Evolutionary conservation across 768 basidiomycete genomes (phyloP).

Genomic region (Calocybe cyanea): DNA sequence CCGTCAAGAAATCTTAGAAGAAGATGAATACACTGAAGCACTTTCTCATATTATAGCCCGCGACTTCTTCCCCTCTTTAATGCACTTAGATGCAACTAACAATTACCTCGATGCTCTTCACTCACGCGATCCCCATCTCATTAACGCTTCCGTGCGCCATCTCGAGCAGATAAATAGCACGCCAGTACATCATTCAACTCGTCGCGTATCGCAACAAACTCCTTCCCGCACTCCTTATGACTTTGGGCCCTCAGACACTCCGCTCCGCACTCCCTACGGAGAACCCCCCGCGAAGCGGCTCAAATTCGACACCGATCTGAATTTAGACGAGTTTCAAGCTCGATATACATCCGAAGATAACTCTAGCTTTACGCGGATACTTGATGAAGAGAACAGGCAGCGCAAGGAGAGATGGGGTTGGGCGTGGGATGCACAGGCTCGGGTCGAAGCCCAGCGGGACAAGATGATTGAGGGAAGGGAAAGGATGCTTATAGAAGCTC

Average conservation of each 20-base stretch:
- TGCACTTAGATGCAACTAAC: constrained; percentile 86
- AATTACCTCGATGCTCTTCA: constrained; percentile 78
- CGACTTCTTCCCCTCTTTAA: constrained; percentile 95
- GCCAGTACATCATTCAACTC: constrained; percentile 34
- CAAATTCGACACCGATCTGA: constrained; percentile 58
- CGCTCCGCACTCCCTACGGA: constrained; percentile 41
- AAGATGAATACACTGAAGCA: constrained; percentile 92
- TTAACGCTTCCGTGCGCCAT: constrained; percentile 70
- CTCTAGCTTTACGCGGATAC: constrained; percentile 89
- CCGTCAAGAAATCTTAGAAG: constrained; percentile 70
- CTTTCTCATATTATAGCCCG: constrained; percentile 91
- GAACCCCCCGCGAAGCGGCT: constrained; percentile 52
- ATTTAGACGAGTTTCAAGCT: constrained; percentile 85
- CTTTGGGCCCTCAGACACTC: constrained; percentile 60
- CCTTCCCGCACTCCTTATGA: constrained; percentile 69
- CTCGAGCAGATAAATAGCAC: constrained; percentile 61
- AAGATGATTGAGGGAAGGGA: constrained; percentile 68
- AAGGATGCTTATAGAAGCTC: constrained; percentile 68
- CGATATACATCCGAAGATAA: constrained; percentile 97
- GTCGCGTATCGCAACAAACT: constrained; percentile 29
- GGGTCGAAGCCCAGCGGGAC: constrained; percentile 64
- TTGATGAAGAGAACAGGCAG: constrained; percentile 83
- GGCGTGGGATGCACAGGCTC: constrained; percentile 92
- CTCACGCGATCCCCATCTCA: constrained; percentile 72
- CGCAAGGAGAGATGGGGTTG: constrained; percentile 81